Base-by-base conservation (phyloP, 2,329 filamentous ascomycete species). In the Pyricularia sp. region DNA sequence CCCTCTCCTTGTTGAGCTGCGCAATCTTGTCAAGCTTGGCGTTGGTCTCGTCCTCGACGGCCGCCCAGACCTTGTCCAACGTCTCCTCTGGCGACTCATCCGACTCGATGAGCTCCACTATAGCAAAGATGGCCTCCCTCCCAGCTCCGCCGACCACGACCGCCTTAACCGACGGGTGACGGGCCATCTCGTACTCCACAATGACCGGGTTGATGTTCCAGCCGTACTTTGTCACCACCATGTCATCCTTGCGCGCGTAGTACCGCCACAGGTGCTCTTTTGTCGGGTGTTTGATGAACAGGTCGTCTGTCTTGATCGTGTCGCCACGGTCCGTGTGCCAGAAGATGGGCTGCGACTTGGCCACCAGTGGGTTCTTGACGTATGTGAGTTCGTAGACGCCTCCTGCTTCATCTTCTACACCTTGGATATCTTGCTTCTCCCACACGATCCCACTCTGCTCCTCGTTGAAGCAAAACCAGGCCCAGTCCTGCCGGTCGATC, bases 191-290 rank as follows among this genome's bases (percentile, higher is more conserved):
- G 61, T 30, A 19, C 35, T 62, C 61, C 22, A 62, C 61, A 0
- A 62, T 62, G 35, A 62, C 61, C 10, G 61, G 61, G 61, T 62
- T 62, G n/a, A 62, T 28, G 61, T 62, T 62, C 61, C 61, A 62
- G 5, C 61, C 61, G 35, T 49, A 62, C 24, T 62, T 62, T 6
- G 61, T 62, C 35, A 62, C 61, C 2, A 62, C 24, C 61, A 62
- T 62, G 35, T 62, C 61, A 35, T 62, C 61, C 35, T 62, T 62
- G 35, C 61, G 61, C 35, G 61, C 35, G 24, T 62, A 62, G 26
- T 62, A 62, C 22, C 61, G 35, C 61, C 61, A 62, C n/a, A 62
- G 61, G 61, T 62, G 61, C 35, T 62, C 24, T 24, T 62, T 62
- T 35, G 35, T 53, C 35, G 61, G 61, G 61, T 62, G 61, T 13